These are phyloP conservation scores for Heracleum sosnowskyi DNA, from an alignment of 129 eudicot genomes.

Conservation along the genomic window DNA sequence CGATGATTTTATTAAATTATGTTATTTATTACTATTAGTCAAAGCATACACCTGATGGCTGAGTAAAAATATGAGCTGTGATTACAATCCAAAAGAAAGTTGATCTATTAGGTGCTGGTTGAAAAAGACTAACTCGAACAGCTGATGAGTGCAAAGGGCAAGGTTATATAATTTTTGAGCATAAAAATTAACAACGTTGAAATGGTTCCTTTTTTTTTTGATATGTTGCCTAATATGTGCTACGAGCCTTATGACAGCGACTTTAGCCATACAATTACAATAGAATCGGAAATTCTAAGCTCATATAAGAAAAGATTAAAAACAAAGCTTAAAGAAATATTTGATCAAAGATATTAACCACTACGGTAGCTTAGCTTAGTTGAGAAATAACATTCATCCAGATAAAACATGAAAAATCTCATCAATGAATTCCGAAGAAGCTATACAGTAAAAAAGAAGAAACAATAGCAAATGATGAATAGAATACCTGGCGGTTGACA, in stretches of 20 bases:
- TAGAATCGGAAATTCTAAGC: background rate
- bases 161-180: background rate
- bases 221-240: background rate
- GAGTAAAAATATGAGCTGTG: background rate
- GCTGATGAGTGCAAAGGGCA: background rate
- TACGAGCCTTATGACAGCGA: background rate
- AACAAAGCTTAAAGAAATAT: background rate
- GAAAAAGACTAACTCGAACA: background rate
- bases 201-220: too few species aligned
- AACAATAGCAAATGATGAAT: background rate
- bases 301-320: background rate
- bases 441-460: background rate
- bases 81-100: background rate
- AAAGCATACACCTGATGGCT: background rate
- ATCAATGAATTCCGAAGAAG: background rate
- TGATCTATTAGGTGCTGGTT: background rate
- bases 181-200: background rate
- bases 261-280: background rate
- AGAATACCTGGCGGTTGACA: conserved; percentile 85
- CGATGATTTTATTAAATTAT: background rate
- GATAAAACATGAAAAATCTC: background rate
- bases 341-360: background rate
- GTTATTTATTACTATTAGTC: background rate
- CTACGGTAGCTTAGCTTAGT: background rate
- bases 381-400: background rate